Conservation (phyloP, 441 rosid species). For the Brassica balearica region DNA sequence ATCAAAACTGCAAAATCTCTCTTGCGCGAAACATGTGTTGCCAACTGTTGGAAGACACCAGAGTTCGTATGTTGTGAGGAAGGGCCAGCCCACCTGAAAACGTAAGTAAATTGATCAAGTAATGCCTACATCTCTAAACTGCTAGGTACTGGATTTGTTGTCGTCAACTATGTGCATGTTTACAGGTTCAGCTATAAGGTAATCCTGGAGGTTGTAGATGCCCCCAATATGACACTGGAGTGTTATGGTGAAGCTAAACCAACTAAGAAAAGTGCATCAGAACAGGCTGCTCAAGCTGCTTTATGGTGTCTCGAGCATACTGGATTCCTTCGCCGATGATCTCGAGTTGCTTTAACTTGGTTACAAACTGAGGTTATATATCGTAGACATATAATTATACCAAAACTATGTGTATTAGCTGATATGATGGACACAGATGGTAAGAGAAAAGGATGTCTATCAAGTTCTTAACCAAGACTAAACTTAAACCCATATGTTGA, state of each 20-base stretch:
- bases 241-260: conserved; percentile 61
- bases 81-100: conserved; percentile 71
- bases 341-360: conserved; percentile 8
- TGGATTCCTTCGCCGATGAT: conserved; percentile 52
- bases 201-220: conserved; percentile 63
- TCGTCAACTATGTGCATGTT: conserved; percentile 12
- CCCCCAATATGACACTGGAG: conserved; percentile 55
- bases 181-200: conserved; percentile 81
- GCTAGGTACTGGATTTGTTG: neutral
- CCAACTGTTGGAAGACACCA: conserved; percentile 82
- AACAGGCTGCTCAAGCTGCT: conserved; percentile 87
- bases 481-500: conserved; percentile 20
- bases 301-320: conserved; percentile 69
- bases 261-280: conserved; percentile 87
- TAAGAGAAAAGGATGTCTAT: conserved; percentile 13
- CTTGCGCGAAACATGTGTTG: conserved; percentile 73
- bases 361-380: neutral
- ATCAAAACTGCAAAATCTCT: conserved; percentile 63
- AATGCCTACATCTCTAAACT: neutral
- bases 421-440: conserved; percentile 11
- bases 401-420: conserved; percentile 21
- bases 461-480: conserved; percentile 11
- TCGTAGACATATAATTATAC: conserved; percentile 26
- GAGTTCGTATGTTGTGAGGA: conserved; percentile 69
- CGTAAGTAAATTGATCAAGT: neutral